Conservation (phyloP, 2,329 filamentous ascomycete genomes). For the Penicillium sp. region DNA sequence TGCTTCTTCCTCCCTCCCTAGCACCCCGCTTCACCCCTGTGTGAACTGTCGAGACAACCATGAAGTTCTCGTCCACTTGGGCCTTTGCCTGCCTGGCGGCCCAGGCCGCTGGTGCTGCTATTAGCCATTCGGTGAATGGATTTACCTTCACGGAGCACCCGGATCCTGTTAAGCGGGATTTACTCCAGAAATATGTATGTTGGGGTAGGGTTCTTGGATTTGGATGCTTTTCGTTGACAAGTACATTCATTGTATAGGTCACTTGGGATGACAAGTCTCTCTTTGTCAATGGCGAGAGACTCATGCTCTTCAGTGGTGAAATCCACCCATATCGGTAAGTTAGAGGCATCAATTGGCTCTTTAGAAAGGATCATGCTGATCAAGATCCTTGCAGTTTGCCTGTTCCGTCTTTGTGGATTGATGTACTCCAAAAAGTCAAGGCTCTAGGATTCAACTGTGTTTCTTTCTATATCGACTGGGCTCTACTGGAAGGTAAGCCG, state of each 20-base stretch:
- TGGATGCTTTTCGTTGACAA: neutral
- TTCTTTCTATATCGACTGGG: conserved; percentile 79
- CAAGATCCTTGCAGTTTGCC: conserved; percentile 47
- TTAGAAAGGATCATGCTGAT: conserved; percentile 2
- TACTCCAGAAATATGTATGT: conserved; percentile 57
- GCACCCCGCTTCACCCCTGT: neutral
- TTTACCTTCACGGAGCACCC: conserved; percentile 46
- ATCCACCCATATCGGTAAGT: conserved; percentile 64
- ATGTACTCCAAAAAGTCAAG: conserved; percentile 80
- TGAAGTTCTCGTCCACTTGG: conserved; percentile 41
- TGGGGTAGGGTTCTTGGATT: neutral
- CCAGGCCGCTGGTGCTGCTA: conserved; percentile 47
- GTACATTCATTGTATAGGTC: conserved; percentile 39
- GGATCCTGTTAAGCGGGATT: conserved; percentile 45
- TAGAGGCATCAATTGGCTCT: neutral
- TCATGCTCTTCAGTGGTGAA: conserved; percentile 71
- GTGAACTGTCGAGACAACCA: conserved; percentile 24
- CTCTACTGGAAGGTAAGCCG: conserved; percentile 68
- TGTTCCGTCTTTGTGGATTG: conserved; percentile 63
- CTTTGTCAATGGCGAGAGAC: conserved; percentile 65
- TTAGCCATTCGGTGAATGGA: conserved; percentile 51
- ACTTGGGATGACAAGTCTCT: conserved; percentile 73
- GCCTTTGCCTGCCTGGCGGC: conserved; percentile 41
- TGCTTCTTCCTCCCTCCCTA: neutral
- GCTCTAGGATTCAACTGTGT: conserved; percentile 76